These are phyloP conservation scores for Tripterygium wilfordii DNA, from an alignment of 177 flowering plant species.

Conservation along the genomic window DNA sequence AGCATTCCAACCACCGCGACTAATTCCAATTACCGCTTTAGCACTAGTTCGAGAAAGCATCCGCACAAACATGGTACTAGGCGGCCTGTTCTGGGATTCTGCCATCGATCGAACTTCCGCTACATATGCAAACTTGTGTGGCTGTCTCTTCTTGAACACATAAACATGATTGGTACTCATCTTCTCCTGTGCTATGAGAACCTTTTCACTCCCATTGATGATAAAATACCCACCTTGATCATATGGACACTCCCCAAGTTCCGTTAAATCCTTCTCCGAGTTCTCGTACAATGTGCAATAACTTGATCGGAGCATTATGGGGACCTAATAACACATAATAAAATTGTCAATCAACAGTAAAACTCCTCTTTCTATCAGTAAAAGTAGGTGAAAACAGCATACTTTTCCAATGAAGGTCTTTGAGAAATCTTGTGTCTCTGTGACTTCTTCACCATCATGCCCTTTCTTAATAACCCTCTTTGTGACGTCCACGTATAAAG, in stretches of 20 bases:
- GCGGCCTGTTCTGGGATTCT: constrained; percentile 90
- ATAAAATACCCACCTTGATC: constrained; percentile 68
- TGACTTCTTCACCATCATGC: constrained; percentile 85
- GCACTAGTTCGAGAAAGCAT: constrained; percentile 94
- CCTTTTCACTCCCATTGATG: constrained; percentile 78
- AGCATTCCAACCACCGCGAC: neutral
- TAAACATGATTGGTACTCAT: constrained; percentile 99
- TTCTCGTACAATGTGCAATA: constrained; percentile 83
- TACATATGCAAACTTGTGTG: constrained; percentile 93
- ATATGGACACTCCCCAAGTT: constrained; percentile 87
- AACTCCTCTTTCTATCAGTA: neutral
- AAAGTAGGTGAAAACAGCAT: neutral
- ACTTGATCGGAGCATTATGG: constrained; percentile 97
- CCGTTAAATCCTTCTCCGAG: constrained; percentile 94
- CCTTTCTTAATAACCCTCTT: constrained; percentile 87
- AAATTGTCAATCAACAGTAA: neutral
- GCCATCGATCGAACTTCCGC: constrained; percentile 98
- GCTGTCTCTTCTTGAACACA: constrained; percentile 96
- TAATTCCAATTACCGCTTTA: constrained; percentile 66
- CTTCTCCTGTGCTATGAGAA: constrained; percentile 97
- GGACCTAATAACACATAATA: constrained; percentile 46
- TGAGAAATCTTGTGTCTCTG: constrained; percentile 81
- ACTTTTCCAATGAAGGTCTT: constrained; percentile 98
- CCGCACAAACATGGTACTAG: constrained; percentile 96
- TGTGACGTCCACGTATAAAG: constrained; percentile 90